These are phyloP conservation scores for Lodderomyces margitis DNA, from an alignment of 1,139 yeast species.

Conservation along the genomic window DNA sequence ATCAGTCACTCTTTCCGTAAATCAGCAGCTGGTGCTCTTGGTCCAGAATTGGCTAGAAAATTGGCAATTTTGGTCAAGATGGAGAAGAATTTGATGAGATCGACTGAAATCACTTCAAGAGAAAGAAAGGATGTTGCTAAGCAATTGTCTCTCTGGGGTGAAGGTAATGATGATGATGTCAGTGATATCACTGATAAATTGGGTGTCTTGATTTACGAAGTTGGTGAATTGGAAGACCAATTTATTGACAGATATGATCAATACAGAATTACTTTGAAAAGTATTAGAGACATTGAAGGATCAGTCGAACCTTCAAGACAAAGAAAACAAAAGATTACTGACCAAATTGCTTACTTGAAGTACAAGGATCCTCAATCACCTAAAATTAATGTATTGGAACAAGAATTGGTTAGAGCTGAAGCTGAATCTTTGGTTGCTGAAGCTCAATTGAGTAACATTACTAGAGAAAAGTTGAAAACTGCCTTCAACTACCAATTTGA, in stretches of 20 bases:
- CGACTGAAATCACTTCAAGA: slow-evolving; percentile 72
- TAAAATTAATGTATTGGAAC: slow-evolving; percentile 77
- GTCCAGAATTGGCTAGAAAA: slow-evolving; percentile 77
- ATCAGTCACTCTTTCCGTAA: slow-evolving; percentile 66
- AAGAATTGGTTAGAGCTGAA: slow-evolving; percentile 86
- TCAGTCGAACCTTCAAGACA: slow-evolving; percentile 87
- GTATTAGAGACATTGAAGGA: slow-evolving; percentile 81
- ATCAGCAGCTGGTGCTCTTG: slow-evolving; percentile 69
- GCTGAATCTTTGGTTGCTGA: slow-evolving; percentile 89
- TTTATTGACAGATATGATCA: slow-evolving; percentile 85
- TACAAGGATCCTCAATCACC: slow-evolving; percentile 85
- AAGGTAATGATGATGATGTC: slow-evolving; percentile 79
- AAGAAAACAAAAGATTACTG: slow-evolving; percentile 82
- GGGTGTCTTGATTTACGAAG: slow-evolving; percentile 77
- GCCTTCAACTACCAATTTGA: slow-evolving; percentile 84
- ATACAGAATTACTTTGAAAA: slow-evolving; percentile 77
- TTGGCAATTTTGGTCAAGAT: slow-evolving; percentile 75
- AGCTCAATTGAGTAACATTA: slow-evolving; percentile 83
- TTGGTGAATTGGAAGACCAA: slow-evolving; percentile 86
- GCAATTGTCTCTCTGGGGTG: slow-evolving; percentile 85
- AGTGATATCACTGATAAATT: slow-evolving; percentile 83
- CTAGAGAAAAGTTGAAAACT: slow-evolving; percentile 83
- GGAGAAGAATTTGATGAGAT: slow-evolving; percentile 79
- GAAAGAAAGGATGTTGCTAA: slow-evolving; percentile 83
- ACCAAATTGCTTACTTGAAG: slow-evolving; percentile 77